Evolutionary conservation across 1,139 yeast genomes (phyloP), one percentile per base, ranked within the genome.

Genomic region (Debaryomyces sp.): DNA sequence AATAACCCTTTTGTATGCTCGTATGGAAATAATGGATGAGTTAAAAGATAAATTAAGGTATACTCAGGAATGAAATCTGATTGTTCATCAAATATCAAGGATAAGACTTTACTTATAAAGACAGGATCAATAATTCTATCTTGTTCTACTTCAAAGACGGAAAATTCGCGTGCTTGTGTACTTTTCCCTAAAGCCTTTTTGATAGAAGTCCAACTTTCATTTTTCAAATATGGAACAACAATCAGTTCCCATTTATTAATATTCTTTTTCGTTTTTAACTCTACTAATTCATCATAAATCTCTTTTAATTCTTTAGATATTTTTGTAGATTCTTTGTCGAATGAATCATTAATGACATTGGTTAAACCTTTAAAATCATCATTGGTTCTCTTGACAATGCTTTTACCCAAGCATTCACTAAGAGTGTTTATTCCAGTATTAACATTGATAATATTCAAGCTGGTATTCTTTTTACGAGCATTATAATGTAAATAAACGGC

Each of bases 21-120:
- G 4, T 75, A 68, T 8, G 97, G 97, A 66, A 87, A 90, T 30
- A 89, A 70, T 22, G 97, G 97, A 68, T 90, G 96, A 2, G 96
- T 89, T 53, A 92, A 74, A 37, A 91, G 73, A 62, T 89, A 92
- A 5, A 87, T 80, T 48, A 89, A 67, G 2, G 91, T 76, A 43
- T 70, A 70, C 58, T 86, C 85, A 41, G 94, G 87, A 32, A 80
- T 56, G 47, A 72, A 73, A 17, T 57, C 61, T 10, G 66, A 59
- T n/a, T 52, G 50, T 7, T 52, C 54, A 1, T 54, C 58, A 34
- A 52, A 73, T 8, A 85, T 70, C 47, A 81, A 61, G 5, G 66
- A 64, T 13, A 83, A 74, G 7, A 85, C 69, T 38, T 70, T 67
- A 37, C 69, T 68, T 49, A 91, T 73, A 50, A 90, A 82, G 32